phyloP scores from a whole-genome alignment of 192 early-diverging fungal genomes.

The Jimgerdemannia flammicorona region DNA sequence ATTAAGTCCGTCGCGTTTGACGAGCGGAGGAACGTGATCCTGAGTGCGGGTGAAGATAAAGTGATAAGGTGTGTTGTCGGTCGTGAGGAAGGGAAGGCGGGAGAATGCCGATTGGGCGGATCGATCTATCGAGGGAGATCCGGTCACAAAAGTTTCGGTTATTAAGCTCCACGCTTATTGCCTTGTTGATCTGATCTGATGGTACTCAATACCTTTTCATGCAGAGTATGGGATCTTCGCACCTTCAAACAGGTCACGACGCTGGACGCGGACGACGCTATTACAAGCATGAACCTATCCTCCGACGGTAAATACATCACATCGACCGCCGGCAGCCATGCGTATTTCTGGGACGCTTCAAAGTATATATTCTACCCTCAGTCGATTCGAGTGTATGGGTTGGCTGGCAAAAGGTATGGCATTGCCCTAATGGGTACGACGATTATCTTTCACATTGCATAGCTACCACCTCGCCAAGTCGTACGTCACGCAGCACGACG shows the following conservation, averaged over 20 bases:
- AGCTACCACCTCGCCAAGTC: conserved; percentile 41
- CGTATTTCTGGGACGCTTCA: conserved; percentile 70
- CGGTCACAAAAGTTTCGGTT: neutral
- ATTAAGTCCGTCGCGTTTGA: conserved; percentile 68
- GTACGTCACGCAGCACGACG: conserved; percentile 56
- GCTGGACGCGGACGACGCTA: conserved; percentile 57
- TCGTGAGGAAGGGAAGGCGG: neutral
- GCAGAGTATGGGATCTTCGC: conserved; percentile 71
- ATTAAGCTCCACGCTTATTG: conserved; percentile 10
- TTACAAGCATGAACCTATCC: conserved; percentile 74
- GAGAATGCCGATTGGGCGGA: neutral
- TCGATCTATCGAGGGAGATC: too few species aligned
- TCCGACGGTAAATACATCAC: conserved; percentile 71
- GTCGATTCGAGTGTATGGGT: too few species aligned
- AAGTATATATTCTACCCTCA: conserved; percentile 34
- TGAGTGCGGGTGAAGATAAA: conserved; percentile 61
- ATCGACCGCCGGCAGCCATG: conserved; percentile 72
- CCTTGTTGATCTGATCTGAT: neutral
- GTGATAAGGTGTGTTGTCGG: conserved; percentile 20
- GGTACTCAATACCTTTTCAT: neutral
- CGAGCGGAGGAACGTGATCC: conserved; percentile 43
- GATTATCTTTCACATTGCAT: neutral
- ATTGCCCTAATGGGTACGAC: too few species aligned
- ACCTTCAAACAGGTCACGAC: conserved; percentile 55
- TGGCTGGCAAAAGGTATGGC: too few species aligned